Evolutionary conservation across 148 eudicot genomes (phyloP), one percentile per base, ranked within the genome.

Genomic region (Euryodendron excelsum): DNA sequence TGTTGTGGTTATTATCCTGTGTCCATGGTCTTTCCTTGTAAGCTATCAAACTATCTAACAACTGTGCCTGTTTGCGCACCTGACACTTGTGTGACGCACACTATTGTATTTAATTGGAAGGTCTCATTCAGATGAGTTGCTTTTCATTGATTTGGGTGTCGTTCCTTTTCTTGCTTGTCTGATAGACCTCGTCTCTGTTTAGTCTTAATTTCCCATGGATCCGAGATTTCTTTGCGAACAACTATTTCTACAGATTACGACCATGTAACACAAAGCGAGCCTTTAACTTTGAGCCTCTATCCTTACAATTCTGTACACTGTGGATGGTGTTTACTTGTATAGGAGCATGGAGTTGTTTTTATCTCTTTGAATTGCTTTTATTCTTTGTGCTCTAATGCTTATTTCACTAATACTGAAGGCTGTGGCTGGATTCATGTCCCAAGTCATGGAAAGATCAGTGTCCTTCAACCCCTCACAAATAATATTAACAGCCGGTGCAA

Each of bases 381-480:
- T 41, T 13, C 63, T 78, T 70, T 9, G 31, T 75, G 37, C 69
- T 56, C 36, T 15, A 68, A 18, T 31, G 14, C 65, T 73, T 77
- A 52, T 55, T 63, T 65, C 11, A 18, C 28, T 33, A n/a, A 18
- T 69, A 0, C 67, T 77, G 77, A 86, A 95, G 99, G 97, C 91
- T 70, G 90, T 90, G 67, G 92, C 92, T 44, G 88, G 80, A 76
- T 90, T 93, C 85, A 93, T 95, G 97, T 88, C 96, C 31, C 84
- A 86, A 73, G 85, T 79, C 66, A 86, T 82, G 78, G 88, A 90
- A 77, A 78, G 80, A 81, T 81, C 87, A 76, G 88, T 86, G 34
- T 75, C 85, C 60, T 91, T 93, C 81, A 82, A 85, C 74, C 87
- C 96, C 50, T 86, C 91, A 37, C 91, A 88, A 52, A 85, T 93